phyloP scores from a whole-genome alignment of 345 rosid species.

The Arabis alpina region DNA sequence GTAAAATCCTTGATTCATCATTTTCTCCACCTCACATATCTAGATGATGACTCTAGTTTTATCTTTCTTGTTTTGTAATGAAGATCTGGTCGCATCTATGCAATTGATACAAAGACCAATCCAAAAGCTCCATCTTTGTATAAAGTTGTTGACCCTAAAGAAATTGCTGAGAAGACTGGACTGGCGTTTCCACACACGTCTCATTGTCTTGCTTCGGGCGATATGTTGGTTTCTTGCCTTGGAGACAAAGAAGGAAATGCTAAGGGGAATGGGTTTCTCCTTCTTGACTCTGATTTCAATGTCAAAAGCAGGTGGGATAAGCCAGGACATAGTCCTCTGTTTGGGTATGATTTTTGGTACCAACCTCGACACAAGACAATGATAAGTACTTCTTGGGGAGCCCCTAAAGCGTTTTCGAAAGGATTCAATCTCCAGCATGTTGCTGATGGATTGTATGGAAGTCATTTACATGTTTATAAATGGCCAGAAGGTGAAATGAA shows the following conservation, averaged over 20 bases:
- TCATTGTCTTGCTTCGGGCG: slow-evolving; percentile 91
- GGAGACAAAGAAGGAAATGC: slow-evolving; percentile 93
- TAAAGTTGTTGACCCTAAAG: slow-evolving; percentile 71
- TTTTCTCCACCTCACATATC: background rate
- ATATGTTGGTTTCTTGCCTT: slow-evolving; percentile 77
- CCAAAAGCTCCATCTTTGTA: slow-evolving; percentile 76
- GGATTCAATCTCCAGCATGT: slow-evolving; percentile 83
- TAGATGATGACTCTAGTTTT: background rate
- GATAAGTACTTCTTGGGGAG: slow-evolving; percentile 97
- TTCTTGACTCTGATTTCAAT: slow-evolving; percentile 86
- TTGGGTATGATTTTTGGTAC: slow-evolving; percentile 96
- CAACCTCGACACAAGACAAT: slow-evolving; percentile 87
- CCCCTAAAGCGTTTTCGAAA: slow-evolving; percentile 77
- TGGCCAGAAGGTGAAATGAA: slow-evolving; percentile 93
- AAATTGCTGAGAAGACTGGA: slow-evolving; percentile 71
- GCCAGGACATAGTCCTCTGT: slow-evolving; percentile 73
- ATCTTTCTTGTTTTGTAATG: slow-evolving; percentile 14
- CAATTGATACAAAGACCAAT: slow-evolving; percentile 60
- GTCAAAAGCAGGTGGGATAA: slow-evolving; percentile 96
- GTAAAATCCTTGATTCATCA: slow-evolving; percentile 47
- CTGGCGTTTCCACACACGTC: slow-evolving; percentile 89
- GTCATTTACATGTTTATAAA: slow-evolving; percentile 72
- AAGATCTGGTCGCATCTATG: slow-evolving; percentile 91
- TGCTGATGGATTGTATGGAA: slow-evolving; percentile 84
- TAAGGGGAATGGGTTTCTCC: slow-evolving; percentile 82